Percentiles rank a stretch among this genome's conserved stretches.
These are phyloP conservation scores for Pelargonium citronellum DNA, from an alignment of 441 rosid genomes.

Conservation along the genomic window DNA sequence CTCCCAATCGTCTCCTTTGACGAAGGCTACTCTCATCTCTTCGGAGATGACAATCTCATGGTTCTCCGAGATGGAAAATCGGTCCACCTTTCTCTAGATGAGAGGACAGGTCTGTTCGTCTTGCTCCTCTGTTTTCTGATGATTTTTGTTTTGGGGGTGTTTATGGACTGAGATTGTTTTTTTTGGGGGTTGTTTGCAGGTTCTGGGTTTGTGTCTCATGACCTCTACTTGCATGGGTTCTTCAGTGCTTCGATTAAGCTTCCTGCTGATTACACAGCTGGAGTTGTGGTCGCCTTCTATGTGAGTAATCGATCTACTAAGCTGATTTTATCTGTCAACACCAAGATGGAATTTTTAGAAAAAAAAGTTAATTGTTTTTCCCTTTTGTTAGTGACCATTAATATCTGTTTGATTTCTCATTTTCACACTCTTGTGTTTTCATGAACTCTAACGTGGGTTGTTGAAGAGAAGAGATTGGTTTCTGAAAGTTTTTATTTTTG, in stretches of 20 bases:
- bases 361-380: no score
- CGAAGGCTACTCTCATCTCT: slow-evolving; percentile 82
- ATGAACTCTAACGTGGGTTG: no score
- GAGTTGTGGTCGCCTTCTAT: slow-evolving; percentile 96
- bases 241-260: slow-evolving; percentile 94
- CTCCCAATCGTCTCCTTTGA: slow-evolving; percentile 65
- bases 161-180: slow-evolving; percentile 2
- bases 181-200: slow-evolving; percentile 41
- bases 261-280: slow-evolving; percentile 98
- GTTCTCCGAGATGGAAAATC: slow-evolving; percentile 73
- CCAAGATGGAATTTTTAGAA: slow-evolving; percentile 7
- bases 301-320: slow-evolving; percentile 38
- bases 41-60: slow-evolving; percentile 77
- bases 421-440: no score
- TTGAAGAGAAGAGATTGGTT: no score
- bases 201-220: slow-evolving; percentile 95
- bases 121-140: slow-evolving; percentile 6
- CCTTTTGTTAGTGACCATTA: no score
- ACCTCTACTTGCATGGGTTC: slow-evolving; percentile 84
- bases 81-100: slow-evolving; percentile 74
- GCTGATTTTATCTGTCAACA: neutral
- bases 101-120: slow-evolving; percentile 61
- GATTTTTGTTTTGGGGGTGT: slow-evolving; percentile 5
- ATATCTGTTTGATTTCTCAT: no score
- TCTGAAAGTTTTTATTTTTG: no score